Percentiles rank a stretch among this genome's conserved stretches.
Conservation (phyloP, 2,329 filamentous ascomycete species). For the Clarireedia sp. region DNA sequence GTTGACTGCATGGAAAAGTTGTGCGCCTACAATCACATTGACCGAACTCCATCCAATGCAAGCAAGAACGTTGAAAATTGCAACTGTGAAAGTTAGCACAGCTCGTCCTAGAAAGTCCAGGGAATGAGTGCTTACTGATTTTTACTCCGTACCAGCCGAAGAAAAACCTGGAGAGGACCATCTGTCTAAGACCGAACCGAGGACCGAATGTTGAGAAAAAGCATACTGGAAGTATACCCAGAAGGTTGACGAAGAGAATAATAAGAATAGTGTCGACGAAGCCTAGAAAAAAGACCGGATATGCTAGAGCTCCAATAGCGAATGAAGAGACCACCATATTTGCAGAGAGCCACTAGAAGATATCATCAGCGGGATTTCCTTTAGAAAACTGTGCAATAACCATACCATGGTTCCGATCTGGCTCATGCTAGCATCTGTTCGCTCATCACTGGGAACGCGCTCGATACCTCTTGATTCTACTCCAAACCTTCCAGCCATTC, state of each 20-base stretch:
- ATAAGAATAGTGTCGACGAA: conserved; percentile 66
- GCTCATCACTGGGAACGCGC: conserved; percentile 61
- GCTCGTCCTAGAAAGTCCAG: not conserved
- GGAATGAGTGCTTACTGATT: conserved; percentile 40
- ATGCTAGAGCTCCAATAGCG: conserved; percentile 63
- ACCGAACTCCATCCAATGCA: conserved; percentile 70
- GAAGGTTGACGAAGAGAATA: conserved; percentile 66
- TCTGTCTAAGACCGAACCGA: conserved; percentile 66
- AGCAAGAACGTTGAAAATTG: conserved; percentile 61
- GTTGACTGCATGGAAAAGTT: conserved; percentile 70
- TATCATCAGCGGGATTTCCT: not conserved
- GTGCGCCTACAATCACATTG: conserved; percentile 72
- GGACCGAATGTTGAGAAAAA: conserved; percentile 75
- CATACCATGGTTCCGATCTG: conserved; percentile 66
- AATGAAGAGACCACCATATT: conserved; percentile 74
- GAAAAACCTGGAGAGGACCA: conserved; percentile 71
- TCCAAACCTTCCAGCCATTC: conserved; percentile 54
- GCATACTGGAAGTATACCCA: conserved; percentile 64
- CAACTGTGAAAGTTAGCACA: conserved; percentile 37
- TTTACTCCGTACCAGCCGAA: conserved; percentile 68
- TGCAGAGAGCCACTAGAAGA: conserved; percentile 59
- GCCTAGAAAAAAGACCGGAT: conserved; percentile 61
- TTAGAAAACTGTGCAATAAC: conserved; percentile 6
- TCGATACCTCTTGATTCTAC: conserved; percentile 72
- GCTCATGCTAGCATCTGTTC: conserved; percentile 54